Percentiles rank a stretch among this genome's conserved stretches.
These are phyloP conservation scores for barley (Hordeum vulgare) DNA, from an alignment of 176 grass and related monocot species.

Conservation along the genomic window MorexV3_pseudomolecules_assembly NC_058521.1:547351832-547352331, in stretches of 20 bases:
- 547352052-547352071: background rate
- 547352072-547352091: background rate
- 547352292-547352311: slow-evolving; percentile 5
- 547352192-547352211: slow-evolving; percentile 32
- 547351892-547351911: too few relatives aligned
- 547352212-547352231: background rate
- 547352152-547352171: slow-evolving; percentile 10
- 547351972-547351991: background rate
- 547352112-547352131: background rate
- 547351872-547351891: too few relatives aligned
- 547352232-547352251: background rate
- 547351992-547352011: background rate
- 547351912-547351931: too few relatives aligned
- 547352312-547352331: too few relatives aligned
- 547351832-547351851: background rate
- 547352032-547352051: background rate
- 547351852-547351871: too few relatives aligned
- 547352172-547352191: background rate
- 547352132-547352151: background rate
- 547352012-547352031: background rate
- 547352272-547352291: too few relatives aligned
- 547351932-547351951: slow-evolving; percentile 34
- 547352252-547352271: background rate
- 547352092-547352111: background rate
- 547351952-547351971: slow-evolving; percentile 58